phyloP scores from a whole-genome alignment of 768 basidiomycete genomes.

The Cubamyces lactineus region DNA sequence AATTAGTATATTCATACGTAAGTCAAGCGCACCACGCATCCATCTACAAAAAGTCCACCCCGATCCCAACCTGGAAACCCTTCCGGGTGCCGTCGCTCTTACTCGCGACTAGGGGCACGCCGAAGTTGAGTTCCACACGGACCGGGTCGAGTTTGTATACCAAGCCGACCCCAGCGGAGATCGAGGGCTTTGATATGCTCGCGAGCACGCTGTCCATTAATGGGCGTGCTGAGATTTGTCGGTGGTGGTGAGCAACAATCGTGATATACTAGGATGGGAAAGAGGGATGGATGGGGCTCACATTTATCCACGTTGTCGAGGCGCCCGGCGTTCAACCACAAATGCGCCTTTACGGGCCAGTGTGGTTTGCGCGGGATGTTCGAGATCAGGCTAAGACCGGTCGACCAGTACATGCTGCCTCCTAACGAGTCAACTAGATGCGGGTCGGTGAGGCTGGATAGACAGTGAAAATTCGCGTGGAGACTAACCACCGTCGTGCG shows the following conservation, averaged over 20 bases:
- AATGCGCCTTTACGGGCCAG: conserved; percentile 87
- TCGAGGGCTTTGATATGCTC: conserved; percentile 58
- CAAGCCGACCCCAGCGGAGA: conserved; percentile 82
- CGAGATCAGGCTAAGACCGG: conserved; percentile 75
- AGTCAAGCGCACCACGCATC: conserved; percentile 15
- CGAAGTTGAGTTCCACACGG: conserved; percentile 87
- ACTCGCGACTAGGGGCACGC: conserved; percentile 75
- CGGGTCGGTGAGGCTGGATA: not conserved
- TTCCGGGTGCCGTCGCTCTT: conserved; percentile 66
- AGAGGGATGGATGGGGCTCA: conserved; percentile 37
- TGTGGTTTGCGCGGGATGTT: conserved; percentile 70
- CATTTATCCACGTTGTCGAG: conserved; percentile 63
- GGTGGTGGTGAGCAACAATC: too few species aligned
- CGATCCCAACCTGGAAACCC: conserved; percentile 83
- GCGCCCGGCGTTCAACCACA: conserved; percentile 81
- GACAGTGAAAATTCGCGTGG: too few species aligned
- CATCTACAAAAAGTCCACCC: conserved; percentile 69
- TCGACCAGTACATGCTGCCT: conserved; percentile 80
- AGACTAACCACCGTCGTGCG: conserved; percentile 67
- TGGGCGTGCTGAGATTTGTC: conserved; percentile 36
- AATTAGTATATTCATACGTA: conserved; percentile 14
- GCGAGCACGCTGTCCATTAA: conserved; percentile 44
- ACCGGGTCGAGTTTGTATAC: conserved; percentile 84
- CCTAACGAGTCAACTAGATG: conserved; percentile 78
- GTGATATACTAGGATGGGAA: too few species aligned